Base-by-base conservation (phyloP, 2,329 filamentous ascomycete genomes). In the Phaeosphaeria sp. region DNA sequence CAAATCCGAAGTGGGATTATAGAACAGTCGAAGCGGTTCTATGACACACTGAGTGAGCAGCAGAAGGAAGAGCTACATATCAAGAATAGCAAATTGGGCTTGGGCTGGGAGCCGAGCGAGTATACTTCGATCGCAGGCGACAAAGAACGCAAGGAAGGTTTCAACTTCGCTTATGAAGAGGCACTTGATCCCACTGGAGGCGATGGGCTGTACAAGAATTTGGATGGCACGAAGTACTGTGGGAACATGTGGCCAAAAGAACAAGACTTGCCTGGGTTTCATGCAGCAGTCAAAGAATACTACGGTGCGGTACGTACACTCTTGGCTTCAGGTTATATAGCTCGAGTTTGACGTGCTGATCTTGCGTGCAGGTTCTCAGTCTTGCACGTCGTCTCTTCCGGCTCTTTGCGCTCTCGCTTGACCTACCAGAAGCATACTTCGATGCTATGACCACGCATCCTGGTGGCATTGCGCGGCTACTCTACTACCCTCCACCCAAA, bases 131-230 rank as follows among this genome's bases (percentile, higher is more conserved):
- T 79, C 18, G 78, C 78, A 13, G 77, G 77, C 13, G 75, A 74
- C 33, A 61, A 72, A 17, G 78, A 81, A 63, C 75, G 74, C 0
- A 80, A 80, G 55, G 76, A 80, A 52, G 76, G 72, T 1, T 80
- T 79, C 65, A 80, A 80, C 50, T 80, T 75, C 65, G 74, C 77
- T 6, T 81, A 81, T 53, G 79, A 80, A 61, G 67, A 63, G 20
- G 71, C 62, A 8, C 66, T 81, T 6, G 79, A 80, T 54, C 68
- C 65, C 1, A 75, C 67, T 0, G 78, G 77, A 4, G 78, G 78
- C 15, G 78, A 81, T 68, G 78, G 78, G 4, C 56, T 71, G 56
- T 80, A 80, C 59, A 63, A 66, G 15, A 78, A 81, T 36, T 60
- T 81, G 3, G 78, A 81, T 59, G 79, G 79, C 5, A 68, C 62